Conservation (phyloP, 1,284 basidiomycete genomes). For the Tausonia pullulans region DNA sequence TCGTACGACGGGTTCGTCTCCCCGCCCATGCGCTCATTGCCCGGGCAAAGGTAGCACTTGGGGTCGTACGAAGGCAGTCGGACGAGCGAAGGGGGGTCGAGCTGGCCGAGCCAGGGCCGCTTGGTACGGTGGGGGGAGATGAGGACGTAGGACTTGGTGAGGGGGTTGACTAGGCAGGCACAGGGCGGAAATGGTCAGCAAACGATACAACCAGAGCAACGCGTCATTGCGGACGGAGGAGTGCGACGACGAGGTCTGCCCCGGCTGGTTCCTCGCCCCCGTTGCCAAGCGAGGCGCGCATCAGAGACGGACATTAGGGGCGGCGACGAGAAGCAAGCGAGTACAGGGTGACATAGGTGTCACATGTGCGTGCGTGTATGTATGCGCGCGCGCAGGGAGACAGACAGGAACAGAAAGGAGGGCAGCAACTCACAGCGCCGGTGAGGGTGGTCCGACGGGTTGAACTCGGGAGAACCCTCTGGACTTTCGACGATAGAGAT, state of each 20-base stretch:
- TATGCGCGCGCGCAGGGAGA: neutral
- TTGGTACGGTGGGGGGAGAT: conserved; percentile 74
- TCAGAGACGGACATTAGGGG: neutral
- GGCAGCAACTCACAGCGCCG: conserved; percentile 25
- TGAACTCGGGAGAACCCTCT: conserved; percentile 19
- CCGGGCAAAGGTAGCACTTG: conserved; percentile 81
- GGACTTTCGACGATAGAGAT: too few species aligned
- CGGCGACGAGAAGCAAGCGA: neutral
- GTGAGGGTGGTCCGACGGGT: conserved; percentile 32
- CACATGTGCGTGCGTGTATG: too few species aligned
- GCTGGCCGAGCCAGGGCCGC: conserved; percentile 75
- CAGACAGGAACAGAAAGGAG: neutral
- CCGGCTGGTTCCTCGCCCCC: too few species aligned
- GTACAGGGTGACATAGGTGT: too few species aligned
- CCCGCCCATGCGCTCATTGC: conserved; percentile 70
- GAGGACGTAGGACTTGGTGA: conserved; percentile 48
- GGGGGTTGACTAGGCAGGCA: conserved; percentile 31
- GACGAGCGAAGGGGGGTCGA: conserved; percentile 49
- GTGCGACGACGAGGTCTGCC: neutral
- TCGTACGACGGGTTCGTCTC: conserved; percentile 57
- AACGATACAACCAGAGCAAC: neutral
- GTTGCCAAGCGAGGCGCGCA: neutral
- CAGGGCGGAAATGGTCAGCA: conserved; percentile 13
- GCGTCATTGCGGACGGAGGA: too few species aligned
- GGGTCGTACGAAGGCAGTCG: conserved; percentile 60